These are phyloP conservation scores for Polymyxa betae DNA, from an alignment of 208 protist genomes.

Conservation along the genomic window DNA sequence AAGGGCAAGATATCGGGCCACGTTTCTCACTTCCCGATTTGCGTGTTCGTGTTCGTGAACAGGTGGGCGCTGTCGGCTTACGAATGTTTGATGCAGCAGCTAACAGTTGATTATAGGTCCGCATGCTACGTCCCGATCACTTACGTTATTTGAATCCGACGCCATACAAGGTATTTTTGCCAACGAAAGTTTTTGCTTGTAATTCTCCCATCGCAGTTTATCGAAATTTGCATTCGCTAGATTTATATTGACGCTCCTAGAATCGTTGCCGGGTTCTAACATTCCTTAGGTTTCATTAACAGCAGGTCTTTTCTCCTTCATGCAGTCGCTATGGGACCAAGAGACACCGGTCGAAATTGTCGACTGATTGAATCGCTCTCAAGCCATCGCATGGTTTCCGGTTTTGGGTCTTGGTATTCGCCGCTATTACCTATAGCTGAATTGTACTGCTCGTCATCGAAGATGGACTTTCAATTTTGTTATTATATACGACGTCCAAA, in stretches of 20 bases:
- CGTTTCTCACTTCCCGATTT: not conserved
- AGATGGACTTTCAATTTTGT: no score
- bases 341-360: conserved; percentile 33
- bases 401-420: no score
- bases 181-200: not conserved
- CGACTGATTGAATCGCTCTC: no score
- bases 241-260: not conserved
- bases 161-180: conserved; percentile 55
- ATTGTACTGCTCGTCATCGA: no score
- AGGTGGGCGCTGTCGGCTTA: not conserved
- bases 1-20: not conserved
- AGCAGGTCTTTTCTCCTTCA: not conserved
- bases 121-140: conserved; percentile 13
- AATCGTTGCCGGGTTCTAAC: no score
- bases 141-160: conserved; percentile 44
- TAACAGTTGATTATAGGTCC: not conserved
- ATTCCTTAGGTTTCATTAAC: conserved; percentile 21
- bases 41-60: not conserved
- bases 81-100: not conserved
- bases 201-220: not conserved
- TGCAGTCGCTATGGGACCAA: not conserved
- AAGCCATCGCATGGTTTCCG: no score
- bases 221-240: not conserved
- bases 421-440: no score
- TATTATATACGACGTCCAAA: no score